Evolutionary conservation across 2,329 filamentous ascomycete species (phyloP).

Genomic region (Ophidiomyces ophidiicola): DNA sequence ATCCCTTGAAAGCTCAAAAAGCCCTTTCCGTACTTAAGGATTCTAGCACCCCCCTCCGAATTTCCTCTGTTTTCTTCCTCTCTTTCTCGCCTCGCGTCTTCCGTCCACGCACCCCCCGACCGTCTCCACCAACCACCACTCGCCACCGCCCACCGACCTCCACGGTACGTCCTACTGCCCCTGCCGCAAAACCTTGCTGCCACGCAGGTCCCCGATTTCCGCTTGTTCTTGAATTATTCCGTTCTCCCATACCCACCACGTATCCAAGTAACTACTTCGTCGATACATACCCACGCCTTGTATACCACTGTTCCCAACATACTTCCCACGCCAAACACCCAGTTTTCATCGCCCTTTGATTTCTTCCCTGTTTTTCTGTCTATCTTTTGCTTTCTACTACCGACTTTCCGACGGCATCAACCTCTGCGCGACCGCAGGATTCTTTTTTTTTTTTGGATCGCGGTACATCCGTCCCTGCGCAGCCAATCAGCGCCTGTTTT

Average conservation of each 20-base stretch:
- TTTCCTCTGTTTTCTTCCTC: conserved; percentile 28
- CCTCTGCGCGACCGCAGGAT: neutral
- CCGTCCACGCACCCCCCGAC: conserved; percentile 16
- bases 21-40: conserved; percentile 32
- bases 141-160: conserved; percentile 1
- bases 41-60: conserved; percentile 30
- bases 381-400: neutral
- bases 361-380: neutral
- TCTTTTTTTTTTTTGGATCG: neutral
- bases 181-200: neutral
- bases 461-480: no score
- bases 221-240: conserved; percentile 5
- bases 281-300: neutral
- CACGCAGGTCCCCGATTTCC: conserved; percentile 5
- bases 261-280: conserved; percentile 5
- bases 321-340: no score
- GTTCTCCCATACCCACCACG: neutral
- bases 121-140: conserved; percentile 13
- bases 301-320: conserved; percentile 23
- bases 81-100: conserved; percentile 14
- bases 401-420: neutral
- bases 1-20: conserved; percentile 20
- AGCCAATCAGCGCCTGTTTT: no score
- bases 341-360: neutral
- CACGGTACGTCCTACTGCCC: conserved; percentile 11